Base-by-base conservation (phyloP, 768 basidiomycete species). In the Amanita pallidorosea region DNA sequence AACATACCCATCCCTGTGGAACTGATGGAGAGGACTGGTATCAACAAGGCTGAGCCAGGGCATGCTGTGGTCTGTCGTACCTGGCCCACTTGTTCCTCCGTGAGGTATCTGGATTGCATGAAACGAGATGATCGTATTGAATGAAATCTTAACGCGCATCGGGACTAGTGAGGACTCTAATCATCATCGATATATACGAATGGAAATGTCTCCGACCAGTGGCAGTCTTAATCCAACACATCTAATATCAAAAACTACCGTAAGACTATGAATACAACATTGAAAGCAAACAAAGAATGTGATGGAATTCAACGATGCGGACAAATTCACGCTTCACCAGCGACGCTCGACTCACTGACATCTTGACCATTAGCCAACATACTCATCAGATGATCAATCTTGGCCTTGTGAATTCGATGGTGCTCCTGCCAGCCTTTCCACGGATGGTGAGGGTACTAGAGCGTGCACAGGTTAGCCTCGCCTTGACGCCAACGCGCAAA, bases 361-460 rank as follows among this genome's bases (percentile, higher is more conserved):
- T 58, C 62, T 61, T 85, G 80, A 11, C 86, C 87, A 27, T 72
- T 71, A 9, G 61, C 60, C 17, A 91, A 62, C 56, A 75, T 72
- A 53, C 79, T 70, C 38, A 88, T 83, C 36, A 87, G 74, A 65
- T 89, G 81, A 58, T 90, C 89, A 54, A 91, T 89, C 61, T 87
- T 88, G 11, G 79, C 73, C 61, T 90, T 91, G 63, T 91, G 89
- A 58, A 90, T 88, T 38, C 89, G 78, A 62, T 90, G 83, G 61
- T 91, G 89, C 59, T 92, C 89, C 63, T 92, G 89, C 89, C 89
- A 92, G 12, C 89, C 89, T 63, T 92, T 92, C 89, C 89, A 92
- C 2, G 89, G 89, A 68, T 92, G 89, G 61, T 90, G 86, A 2
- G 88, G 79, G 63, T 90, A 75, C 88, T 92, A 58, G 15, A 13